Base-by-base conservation (phyloP, 495 filamentous ascomycete genomes). In the Hyaloscypha hepaticicola region DNA sequence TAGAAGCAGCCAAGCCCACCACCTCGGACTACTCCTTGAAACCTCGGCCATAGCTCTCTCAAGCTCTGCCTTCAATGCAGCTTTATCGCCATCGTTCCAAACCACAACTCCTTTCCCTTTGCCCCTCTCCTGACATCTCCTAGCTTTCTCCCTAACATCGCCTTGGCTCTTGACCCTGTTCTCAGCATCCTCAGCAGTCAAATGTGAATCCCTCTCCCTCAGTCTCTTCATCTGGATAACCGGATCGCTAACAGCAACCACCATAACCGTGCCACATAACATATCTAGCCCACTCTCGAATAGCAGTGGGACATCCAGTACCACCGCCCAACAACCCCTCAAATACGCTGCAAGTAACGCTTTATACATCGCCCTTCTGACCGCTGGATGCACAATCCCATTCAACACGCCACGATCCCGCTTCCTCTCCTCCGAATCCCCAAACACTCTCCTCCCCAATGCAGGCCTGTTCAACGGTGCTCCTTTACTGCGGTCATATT, bases 271-370 rank as follows among this genome's bases (percentile, higher is more conserved):
- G 0, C 91, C 90, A 69, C 91, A 96, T 53, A 93, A 81, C 26
- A 64, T 71, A 63, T 99, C 95, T 79, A 96, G 85, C 3, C 85
- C 85, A 64, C 82, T 83, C 79, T 99, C 95, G 72, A 96, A 97
- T 21, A 99, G 83, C 48, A 99, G 77, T 51, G 95, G 95, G 1
- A 99, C 86, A 72, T 99, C 95, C 11, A 99, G 77, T n/a, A 98
- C 88, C 12, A 96, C 91, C 0, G 91, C 93, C 90, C 93, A 90
- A 61, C 85, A 66, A 1, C 94, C 93, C 2, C 72, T 76, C 2
- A 93, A 33, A 64, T 94, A 96, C 67, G 85, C 80, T 26, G 76
- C 74, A 21, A 89, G 63, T 19, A 96, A 80, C 4, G 79, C 76
- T 66, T 81, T 87, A 71, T 89, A 89, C 79, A 96, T 91, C 71